phyloP scores from a whole-genome alignment of 768 basidiomycete species.

The Leccinum broughii region DNA sequence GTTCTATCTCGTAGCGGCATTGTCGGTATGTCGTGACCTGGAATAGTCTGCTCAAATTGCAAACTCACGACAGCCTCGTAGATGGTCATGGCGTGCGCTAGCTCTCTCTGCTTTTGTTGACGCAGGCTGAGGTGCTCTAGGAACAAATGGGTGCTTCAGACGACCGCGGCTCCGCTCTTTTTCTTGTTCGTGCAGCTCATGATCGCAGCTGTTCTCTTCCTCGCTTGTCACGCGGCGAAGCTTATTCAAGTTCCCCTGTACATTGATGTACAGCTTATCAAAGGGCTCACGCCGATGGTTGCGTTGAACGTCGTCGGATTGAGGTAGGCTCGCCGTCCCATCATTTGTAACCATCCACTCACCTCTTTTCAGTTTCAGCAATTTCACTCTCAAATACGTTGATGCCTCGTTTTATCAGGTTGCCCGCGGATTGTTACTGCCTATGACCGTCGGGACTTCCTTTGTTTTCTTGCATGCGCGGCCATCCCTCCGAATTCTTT shows the following conservation, averaged over 20 bases:
- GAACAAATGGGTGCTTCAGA: constrained; percentile 90
- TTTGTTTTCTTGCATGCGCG: constrained; percentile 72
- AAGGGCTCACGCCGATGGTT: constrained; percentile 75
- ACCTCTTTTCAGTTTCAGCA: constrained; percentile 65
- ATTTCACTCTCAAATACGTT: constrained; percentile 90
- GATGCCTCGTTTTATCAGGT: constrained; percentile 96
- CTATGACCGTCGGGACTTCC: constrained; percentile 90
- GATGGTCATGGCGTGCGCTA: constrained; percentile 87
- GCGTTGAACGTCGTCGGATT: constrained; percentile 78
- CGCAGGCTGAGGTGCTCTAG: constrained; percentile 38
- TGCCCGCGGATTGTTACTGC: constrained; percentile 89
- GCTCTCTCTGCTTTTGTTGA: constrained; percentile 22
- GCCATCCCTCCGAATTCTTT: constrained; percentile 72
- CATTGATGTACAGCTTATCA: constrained; percentile 64
- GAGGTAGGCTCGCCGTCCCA: constrained; percentile 51
- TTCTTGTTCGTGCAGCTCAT: constrained; percentile 80
- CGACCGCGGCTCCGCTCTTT: constrained; percentile 75
- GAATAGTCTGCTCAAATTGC: background rate
- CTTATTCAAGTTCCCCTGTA: constrained; percentile 67
- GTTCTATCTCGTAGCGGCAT: constrained; percentile 88
- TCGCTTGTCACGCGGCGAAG: constrained; percentile 58
- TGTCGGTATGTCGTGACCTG: constrained; percentile 59
- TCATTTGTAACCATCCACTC: background rate
- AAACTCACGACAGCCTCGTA: constrained; percentile 30
- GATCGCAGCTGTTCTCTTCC: constrained; percentile 78